Evolutionary conservation across 192 early-diverging fungal species (phyloP).

Genomic region (Phlyctochytrium arcticum): DNA sequence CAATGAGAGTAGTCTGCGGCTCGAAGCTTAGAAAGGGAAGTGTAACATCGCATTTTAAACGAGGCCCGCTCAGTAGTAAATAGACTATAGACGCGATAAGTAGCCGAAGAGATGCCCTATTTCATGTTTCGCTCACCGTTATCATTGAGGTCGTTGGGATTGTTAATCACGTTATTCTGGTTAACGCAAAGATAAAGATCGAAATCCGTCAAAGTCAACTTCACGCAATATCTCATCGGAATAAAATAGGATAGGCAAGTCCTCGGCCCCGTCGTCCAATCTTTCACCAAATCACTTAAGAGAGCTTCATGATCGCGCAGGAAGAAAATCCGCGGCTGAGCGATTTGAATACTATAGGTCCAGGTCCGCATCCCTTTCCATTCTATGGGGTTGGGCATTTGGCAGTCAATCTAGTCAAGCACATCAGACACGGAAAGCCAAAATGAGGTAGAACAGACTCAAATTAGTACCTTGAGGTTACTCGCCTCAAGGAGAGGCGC

Average conservation of each 20-base stretch:
- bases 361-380: conserved; percentile 73
- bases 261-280: conserved; percentile 57
- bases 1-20: conserved; percentile 48
- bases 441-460: too few relatives aligned
- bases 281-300: conserved; percentile 67
- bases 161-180: conserved; percentile 72
- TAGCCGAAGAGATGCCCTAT: neutral
- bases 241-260: conserved; percentile 52
- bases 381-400: conserved; percentile 56
- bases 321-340: conserved; percentile 50
- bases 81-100: conserved; percentile 6
- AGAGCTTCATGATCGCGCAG: conserved; percentile 72
- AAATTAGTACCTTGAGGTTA: conserved; percentile 53
- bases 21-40: conserved; percentile 58
- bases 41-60: conserved; percentile 29
- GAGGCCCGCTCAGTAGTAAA: conserved; percentile 35
- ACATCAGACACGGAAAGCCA: too few relatives aligned
- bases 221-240: conserved; percentile 62
- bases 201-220: conserved; percentile 43
- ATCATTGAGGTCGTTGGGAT: conserved; percentile 64
- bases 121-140: conserved; percentile 51
- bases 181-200: conserved; percentile 65
- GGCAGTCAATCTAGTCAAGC: conserved; percentile 51
- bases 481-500: conserved; percentile 50
- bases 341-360: conserved; percentile 53